These are phyloP conservation scores for Pterula multifida DNA, from an alignment of 1,284 basidiomycete genomes.

Conservation along the genomic window DNA sequence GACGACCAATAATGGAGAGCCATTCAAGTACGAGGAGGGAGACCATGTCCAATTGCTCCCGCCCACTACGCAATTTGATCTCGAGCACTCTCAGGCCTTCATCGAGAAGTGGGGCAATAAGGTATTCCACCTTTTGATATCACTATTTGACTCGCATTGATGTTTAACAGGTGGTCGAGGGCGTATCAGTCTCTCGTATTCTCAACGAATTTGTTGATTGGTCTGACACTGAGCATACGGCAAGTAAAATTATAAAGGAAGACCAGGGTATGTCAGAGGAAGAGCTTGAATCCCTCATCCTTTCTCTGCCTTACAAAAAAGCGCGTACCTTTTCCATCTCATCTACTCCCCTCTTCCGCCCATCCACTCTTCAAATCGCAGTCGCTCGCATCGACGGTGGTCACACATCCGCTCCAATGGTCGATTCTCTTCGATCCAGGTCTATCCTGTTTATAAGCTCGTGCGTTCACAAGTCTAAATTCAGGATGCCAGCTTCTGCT, in stretches of 20 bases:
- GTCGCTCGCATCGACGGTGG: background rate
- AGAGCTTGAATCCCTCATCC: background rate
- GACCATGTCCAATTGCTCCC: background rate
- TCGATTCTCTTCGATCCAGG: background rate
- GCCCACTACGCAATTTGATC: background rate
- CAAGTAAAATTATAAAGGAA: background rate
- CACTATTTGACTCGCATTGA: background rate
- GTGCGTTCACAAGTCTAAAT: background rate
- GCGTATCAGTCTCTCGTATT: background rate
- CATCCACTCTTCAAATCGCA: background rate
- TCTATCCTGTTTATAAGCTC: background rate
- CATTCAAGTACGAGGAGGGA: conserved; percentile 1
- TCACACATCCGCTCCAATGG: background rate
- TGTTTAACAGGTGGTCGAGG: background rate
- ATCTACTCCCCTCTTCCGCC: background rate
- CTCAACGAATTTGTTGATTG: background rate
- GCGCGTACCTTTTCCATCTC: background rate
- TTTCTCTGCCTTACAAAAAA: background rate
- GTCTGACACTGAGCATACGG: background rate
- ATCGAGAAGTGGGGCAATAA: background rate
- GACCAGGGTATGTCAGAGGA: background rate
- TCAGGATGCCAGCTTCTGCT: background rate
- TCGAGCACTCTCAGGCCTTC: background rate
- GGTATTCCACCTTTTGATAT: background rate
- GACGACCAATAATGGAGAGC: background rate